Percentiles rank a stretch among this genome's conserved stretches.
These are phyloP conservation scores for Botrytis fabae DNA, from an alignment of 2,329 filamentous ascomycete genomes.

Conservation along the genomic window DNA sequence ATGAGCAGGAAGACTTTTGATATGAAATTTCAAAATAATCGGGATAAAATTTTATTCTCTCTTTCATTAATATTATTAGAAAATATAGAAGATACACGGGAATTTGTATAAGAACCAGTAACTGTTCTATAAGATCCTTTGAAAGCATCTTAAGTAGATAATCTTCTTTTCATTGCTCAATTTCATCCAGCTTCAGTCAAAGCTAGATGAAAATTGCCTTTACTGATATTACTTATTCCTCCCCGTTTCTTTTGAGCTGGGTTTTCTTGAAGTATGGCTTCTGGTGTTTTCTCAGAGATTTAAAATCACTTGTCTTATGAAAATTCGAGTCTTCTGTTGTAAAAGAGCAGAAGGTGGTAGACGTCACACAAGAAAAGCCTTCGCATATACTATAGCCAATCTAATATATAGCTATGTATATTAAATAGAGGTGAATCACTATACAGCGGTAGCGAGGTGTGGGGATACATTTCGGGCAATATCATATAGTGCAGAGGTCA, in stretches of 20 bases:
- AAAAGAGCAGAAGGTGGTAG: too few species aligned
- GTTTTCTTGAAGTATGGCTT: background rate
- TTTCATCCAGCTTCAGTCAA: background rate
- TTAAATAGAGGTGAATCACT: too few species aligned
- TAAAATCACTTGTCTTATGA: rapidly evolving
- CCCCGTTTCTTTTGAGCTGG: background rate
- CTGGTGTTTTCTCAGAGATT: background rate
- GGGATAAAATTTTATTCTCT: background rate
- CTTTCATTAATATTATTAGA: too few species aligned
- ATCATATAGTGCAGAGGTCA: too few species aligned
- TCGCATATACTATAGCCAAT: too few species aligned
- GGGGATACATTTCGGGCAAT: too few species aligned
- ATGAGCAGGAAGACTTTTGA: too few species aligned
- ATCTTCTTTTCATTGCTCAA: background rate
- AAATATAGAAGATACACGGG: background rate
- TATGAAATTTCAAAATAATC: too few species aligned
- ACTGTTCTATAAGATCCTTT: background rate
- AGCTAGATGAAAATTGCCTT: background rate
- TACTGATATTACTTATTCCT: rapidly evolving
- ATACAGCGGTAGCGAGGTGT: too few species aligned
- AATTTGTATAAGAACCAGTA: background rate
- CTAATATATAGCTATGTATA: too few species aligned
- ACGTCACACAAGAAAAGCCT: too few species aligned
- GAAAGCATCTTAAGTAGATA: background rate
- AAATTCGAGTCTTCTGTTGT: background rate